Evolutionary conservation across 2,329 filamentous ascomycete genomes (phyloP).

Genomic region (Botrytis hyacinthi): DNA sequence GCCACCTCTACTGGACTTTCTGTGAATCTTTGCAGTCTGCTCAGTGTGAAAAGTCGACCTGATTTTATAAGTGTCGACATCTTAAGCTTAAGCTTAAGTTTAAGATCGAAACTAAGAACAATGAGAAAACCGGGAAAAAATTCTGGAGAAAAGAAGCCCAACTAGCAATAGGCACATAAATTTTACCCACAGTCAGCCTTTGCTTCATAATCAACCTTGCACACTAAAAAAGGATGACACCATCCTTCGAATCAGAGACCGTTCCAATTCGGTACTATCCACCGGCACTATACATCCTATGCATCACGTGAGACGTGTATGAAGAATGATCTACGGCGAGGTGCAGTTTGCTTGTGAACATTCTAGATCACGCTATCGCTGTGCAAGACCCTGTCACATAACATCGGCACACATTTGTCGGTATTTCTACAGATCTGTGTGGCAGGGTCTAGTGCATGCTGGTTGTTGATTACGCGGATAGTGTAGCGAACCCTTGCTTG

Average conservation of each 20-base stretch:
- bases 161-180: neutral
- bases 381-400: too few relatives aligned
- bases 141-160: neutral
- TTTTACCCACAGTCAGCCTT: too few relatives aligned
- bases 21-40: neutral
- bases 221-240: neutral
- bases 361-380: neutral
- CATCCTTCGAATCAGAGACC: too few relatives aligned
- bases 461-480: neutral
- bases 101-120: neutral
- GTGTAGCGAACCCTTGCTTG: too few relatives aligned
- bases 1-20: neutral
- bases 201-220: neutral
- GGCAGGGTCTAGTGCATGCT: neutral
- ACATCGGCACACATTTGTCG: neutral
- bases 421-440: neutral
- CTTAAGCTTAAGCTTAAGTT: neutral
- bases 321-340: neutral
- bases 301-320: neutral
- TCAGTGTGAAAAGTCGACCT: neutral
- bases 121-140: neutral
- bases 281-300: neutral
- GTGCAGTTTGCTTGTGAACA: neutral
- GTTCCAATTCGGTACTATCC: neutral
- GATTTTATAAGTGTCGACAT: neutral